Conservation (phyloP, 345 rosid genomes). For the Erysimum cheiranthoides region DNA sequence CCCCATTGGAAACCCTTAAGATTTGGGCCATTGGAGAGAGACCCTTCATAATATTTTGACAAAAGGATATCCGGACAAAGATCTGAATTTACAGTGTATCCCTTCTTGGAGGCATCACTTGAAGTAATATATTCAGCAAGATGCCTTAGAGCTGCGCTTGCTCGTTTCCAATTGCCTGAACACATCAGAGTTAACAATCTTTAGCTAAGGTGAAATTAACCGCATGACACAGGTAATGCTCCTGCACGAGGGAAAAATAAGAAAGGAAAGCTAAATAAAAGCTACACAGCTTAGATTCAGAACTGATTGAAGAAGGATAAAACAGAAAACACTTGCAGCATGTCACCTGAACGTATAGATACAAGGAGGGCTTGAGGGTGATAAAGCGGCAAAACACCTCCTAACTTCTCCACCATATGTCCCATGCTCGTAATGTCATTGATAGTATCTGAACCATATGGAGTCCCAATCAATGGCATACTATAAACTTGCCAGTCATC, state of each 20-base stretch:
- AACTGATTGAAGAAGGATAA: slow-evolving; percentile 15
- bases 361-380: slow-evolving; percentile 76
- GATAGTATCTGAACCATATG: slow-evolving; percentile 44
- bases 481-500: slow-evolving; percentile 42
- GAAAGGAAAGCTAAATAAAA: slow-evolving; percentile 49
- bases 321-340: slow-evolving; percentile 25
- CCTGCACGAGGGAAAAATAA: slow-evolving; percentile 48
- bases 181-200: slow-evolving; percentile 53
- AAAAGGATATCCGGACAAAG: slow-evolving; percentile 66
- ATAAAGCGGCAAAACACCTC: slow-evolving; percentile 69
- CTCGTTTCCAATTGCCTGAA: slow-evolving; percentile 93
- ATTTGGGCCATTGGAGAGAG: slow-evolving; percentile 53
- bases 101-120: slow-evolving; percentile 48
- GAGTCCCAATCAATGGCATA: slow-evolving; percentile 43
- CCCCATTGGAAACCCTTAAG: slow-evolving; percentile 65
- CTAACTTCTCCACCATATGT: slow-evolving; percentile 59
- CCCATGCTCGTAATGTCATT: slow-evolving; percentile 58
- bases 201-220: slow-evolving; percentile 46
- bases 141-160: slow-evolving; percentile 74
- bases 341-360: slow-evolving; percentile 81
- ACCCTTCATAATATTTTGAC: slow-evolving; percentile 74
- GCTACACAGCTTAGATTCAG: slow-evolving; percentile 35
- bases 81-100: slow-evolving; percentile 41
- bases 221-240: slow-evolving; percentile 36
- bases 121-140: slow-evolving; percentile 63